Evolutionary conservation across 305 asterid species (phyloP).

Genomic region (Coffea humblotiana): DNA sequence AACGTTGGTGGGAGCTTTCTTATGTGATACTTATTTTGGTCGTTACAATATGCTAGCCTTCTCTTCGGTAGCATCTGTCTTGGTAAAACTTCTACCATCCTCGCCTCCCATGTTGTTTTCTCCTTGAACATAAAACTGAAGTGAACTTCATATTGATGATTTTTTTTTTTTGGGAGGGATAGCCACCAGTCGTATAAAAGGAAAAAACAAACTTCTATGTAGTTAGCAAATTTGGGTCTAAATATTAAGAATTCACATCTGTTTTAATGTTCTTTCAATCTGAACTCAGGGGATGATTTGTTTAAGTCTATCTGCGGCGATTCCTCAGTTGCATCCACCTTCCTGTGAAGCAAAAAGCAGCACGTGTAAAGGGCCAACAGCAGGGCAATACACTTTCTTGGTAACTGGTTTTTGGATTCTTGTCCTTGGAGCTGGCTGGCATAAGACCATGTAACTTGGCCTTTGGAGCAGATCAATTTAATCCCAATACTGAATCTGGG

Average conservation of each 20-base stretch:
- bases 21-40: constrained; percentile 12
- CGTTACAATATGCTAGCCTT: constrained; percentile 11
- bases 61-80: background rate
- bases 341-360: background rate
- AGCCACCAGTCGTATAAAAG: no score
- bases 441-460: background rate
- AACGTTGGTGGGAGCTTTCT: constrained; percentile 16
- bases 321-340: constrained; percentile 11
- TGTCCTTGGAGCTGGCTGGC: background rate
- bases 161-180: no score
- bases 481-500: no score
- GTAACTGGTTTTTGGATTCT: background rate
- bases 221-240: no score
- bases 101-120: no score
- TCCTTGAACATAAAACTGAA: no score
- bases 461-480: no score
- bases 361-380: background rate
- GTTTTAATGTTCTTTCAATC: no score
- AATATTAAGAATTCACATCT: no score
- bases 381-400: background rate
- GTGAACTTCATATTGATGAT: no score
- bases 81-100: no score
- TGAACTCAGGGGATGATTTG: constrained; percentile 20
- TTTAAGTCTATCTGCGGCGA: constrained; percentile 16
- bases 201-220: no score